phyloP scores from a whole-genome alignment of 2,329 filamentous ascomycete species.

The Tricladium varicosporioides region DNA sequence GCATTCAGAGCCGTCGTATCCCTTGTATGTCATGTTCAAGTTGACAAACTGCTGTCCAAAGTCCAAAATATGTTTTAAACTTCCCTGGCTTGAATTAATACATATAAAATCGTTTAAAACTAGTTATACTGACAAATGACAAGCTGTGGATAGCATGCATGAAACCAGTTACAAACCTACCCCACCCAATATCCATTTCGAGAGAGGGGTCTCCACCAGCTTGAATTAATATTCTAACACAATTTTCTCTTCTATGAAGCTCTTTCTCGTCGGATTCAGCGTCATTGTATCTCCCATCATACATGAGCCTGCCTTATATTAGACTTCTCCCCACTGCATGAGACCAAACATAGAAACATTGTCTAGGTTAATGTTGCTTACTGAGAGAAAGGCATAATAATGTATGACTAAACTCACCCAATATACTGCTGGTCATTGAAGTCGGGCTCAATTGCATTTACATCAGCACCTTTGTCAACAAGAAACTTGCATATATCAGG shows the following conservation, averaged over 20 bases:
- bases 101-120: not conserved
- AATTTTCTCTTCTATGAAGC: not conserved
- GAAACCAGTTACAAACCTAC: not conserved
- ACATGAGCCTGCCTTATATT: slow-evolving; percentile 7
- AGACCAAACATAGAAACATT: not conserved
- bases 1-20: not conserved
- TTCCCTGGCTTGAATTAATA: not conserved
- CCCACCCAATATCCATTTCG: not conserved
- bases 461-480: slow-evolving; percentile 12
- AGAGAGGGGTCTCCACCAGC: slow-evolving; percentile 16
- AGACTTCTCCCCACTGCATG: slow-evolving; percentile 2
- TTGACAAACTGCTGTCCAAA: slow-evolving; percentile 14
- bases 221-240: slow-evolving; percentile 11
- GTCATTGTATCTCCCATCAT: not conserved
- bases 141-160: not conserved
- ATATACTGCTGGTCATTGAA: not conserved
- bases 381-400: not conserved
- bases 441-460: slow-evolving; percentile 14
- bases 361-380: too few relatives aligned
- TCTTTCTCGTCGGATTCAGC: not conserved
- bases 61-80: slow-evolving; percentile 9
- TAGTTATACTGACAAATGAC: slow-evolving; percentile 8
- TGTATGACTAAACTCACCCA: slow-evolving; percentile 4
- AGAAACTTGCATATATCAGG: slow-evolving; percentile 17
- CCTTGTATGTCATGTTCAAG: not conserved